These are phyloP conservation scores for Garcia nutans DNA, from an alignment of 345 rosid genomes.

Conservation along the genomic window DNA sequence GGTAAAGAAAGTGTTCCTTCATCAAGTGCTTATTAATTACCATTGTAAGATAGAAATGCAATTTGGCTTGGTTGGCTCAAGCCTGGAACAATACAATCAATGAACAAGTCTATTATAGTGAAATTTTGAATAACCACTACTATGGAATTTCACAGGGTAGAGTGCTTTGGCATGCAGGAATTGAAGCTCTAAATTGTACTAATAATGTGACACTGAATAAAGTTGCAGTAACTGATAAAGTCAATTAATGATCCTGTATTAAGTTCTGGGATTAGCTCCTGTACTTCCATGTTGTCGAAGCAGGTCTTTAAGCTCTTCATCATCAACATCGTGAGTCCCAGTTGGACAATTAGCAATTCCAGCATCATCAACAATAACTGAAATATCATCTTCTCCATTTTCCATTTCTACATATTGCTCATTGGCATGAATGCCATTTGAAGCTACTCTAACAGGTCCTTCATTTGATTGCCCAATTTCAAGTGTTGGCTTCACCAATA, in stretches of 20 bases:
- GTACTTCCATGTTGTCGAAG: conserved; percentile 8
- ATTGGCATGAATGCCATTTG: background rate
- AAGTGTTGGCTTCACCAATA: background rate
- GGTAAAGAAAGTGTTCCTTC: background rate
- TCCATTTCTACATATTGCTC: background rate
- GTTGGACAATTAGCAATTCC: background rate
- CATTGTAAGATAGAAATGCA: no score
- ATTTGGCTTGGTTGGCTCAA: no score
- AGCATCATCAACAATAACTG: background rate
- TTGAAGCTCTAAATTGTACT: no score
- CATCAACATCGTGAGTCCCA: background rate
- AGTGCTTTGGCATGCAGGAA: no score
- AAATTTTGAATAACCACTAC: no score
- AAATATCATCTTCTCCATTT: background rate
- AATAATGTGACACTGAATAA: no score
- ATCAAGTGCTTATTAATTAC: background rate
- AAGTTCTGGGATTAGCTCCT: background rate
- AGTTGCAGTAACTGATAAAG: no score
- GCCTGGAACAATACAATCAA: no score
- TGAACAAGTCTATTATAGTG: no score
- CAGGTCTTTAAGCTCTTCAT: background rate
- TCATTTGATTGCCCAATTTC: background rate
- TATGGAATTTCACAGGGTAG: no score
- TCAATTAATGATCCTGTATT: background rate
- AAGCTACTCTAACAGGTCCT: background rate